These are phyloP conservation scores for Endothia cerciana DNA, from an alignment of 2,329 filamentous ascomycete species.

Conservation along the genomic window DNA sequence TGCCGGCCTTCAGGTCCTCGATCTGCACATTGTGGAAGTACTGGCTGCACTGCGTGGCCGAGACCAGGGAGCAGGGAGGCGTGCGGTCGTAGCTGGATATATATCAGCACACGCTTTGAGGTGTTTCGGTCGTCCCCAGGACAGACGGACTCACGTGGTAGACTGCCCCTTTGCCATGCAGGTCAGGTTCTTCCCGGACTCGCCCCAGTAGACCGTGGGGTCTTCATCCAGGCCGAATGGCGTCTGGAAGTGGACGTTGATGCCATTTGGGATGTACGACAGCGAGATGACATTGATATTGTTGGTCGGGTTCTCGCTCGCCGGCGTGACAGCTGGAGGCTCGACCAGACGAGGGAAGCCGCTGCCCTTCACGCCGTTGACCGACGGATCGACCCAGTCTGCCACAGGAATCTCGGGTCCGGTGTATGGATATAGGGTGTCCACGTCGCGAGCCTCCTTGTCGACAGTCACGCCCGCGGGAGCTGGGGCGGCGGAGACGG, in stretches of 20 bases:
- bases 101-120: background rate
- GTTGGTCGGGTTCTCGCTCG: slow-evolving; percentile 48
- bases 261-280: slow-evolving; percentile 51
- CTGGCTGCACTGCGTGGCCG: slow-evolving; percentile 53
- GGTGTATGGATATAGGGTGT: slow-evolving; percentile 50
- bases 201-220: slow-evolving; percentile 50
- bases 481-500: slow-evolving; percentile 15
- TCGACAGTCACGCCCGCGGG: slow-evolving; percentile 3
- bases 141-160: slow-evolving; percentile 42
- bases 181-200: slow-evolving; percentile 37
- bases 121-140: background rate
- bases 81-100: slow-evolving; percentile 52
- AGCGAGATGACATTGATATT: slow-evolving; percentile 57
- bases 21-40: slow-evolving; percentile 57
- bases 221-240: slow-evolving; percentile 53
- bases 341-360: slow-evolving; percentile 55
- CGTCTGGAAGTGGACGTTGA: slow-evolving; percentile 58
- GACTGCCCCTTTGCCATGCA: slow-evolving; percentile 43
- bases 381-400: slow-evolving; percentile 54
- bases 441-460: slow-evolving; percentile 36
- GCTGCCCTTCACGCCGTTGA: slow-evolving; percentile 55
- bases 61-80: slow-evolving; percentile 50
- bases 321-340: slow-evolving; percentile 52
- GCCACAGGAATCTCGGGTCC: slow-evolving; percentile 53
- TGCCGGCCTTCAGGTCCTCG: slow-evolving; percentile 43